Evolutionary conservation across 805 yeast species (phyloP), one percentile per base, ranked within the genome.

Genomic region (Osmozyma mogii): DNA sequence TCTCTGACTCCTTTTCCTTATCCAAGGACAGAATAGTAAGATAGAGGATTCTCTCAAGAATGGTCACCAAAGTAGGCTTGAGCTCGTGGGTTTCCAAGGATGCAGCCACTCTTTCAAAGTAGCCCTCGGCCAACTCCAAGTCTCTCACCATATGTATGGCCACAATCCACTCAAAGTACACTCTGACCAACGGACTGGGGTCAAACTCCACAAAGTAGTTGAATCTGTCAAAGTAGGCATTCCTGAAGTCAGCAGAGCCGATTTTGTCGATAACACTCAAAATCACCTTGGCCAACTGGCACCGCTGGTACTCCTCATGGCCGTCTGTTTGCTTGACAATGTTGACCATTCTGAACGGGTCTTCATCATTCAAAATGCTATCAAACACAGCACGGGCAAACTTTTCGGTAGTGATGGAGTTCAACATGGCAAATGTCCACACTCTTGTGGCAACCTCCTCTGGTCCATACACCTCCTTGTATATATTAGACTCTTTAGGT

Each of bases 101-200:
- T 8, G 38, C 37, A 7, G 36, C 19, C 10, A 50, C 37, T 10
- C 30, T 34, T 3, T 34, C 44, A 34, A 65, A 37, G 27, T 40
- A 23, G 10, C 26, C 12, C 14, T 37, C 29, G n/a, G 45, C 30
- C 11, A 40, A 28, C 8, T 38, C 44, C 9, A 35, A 40, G 17
- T 43, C 46, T n/a, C 45, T 44, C 9, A 58, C 36, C 27, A 74
- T 47, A 13, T 64, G 56, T 10, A 59, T 53, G 0, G 84, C 69
- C 22, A 79, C 52, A 9, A 78, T 59, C 95, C 95, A 88, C 46
- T 88, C 96, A 31, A 83, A 54, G 44, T 80, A 84, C 3, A 70
- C 56, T 33, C 96, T 68, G 4, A 75, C 82, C 26, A 76, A 57
- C 0, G 96, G 96, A 38, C 92, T 80, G 9, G 84, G 73, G 38